Percentiles rank a stretch among this genome's conserved stretches.
Conservation (phyloP, 257 asterid genomes). For the Misopates orontium region DNA sequence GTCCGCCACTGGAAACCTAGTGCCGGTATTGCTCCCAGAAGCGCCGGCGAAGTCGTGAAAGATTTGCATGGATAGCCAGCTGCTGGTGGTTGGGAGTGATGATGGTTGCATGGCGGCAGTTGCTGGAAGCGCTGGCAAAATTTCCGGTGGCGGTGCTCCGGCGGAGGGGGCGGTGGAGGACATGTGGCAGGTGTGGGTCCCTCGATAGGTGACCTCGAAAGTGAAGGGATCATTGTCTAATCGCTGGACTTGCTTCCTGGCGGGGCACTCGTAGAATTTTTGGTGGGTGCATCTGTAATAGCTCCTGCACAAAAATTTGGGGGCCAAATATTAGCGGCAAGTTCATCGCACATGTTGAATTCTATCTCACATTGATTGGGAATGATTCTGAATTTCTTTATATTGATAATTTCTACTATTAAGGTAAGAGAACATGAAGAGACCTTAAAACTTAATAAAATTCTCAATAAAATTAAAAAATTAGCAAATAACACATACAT, state of each 20-base stretch:
- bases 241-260: constrained; percentile 86
- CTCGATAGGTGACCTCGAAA: constrained; percentile 66
- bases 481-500: too few relatives aligned
- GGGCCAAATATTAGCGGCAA: too few relatives aligned
- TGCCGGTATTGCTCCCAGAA: constrained; percentile 22
- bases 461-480: too few relatives aligned
- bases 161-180: constrained; percentile 65
- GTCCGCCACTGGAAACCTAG: constrained; percentile 55
- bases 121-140: constrained; percentile 20
- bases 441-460: too few relatives aligned
- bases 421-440: too few relatives aligned
- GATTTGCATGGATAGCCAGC: constrained; percentile 72
- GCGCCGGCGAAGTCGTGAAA: constrained; percentile 17
- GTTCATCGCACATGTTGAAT: too few relatives aligned
- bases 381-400: too few relatives aligned
- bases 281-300: constrained; percentile 89
- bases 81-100: constrained; percentile 23
- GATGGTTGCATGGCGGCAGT: constrained; percentile 32
- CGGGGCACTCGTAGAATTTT: constrained; percentile 64
- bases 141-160: constrained; percentile 38
- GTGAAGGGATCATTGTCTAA: constrained; percentile 58
- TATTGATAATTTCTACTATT: too few relatives aligned
- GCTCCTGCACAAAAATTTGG: constrained; percentile 44
- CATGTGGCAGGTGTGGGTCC: constrained; percentile 67
- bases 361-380: too few relatives aligned